Evolutionary conservation across 2,329 filamentous ascomycete species (phyloP).

Genomic region (Nemania bipapillata): DNA sequence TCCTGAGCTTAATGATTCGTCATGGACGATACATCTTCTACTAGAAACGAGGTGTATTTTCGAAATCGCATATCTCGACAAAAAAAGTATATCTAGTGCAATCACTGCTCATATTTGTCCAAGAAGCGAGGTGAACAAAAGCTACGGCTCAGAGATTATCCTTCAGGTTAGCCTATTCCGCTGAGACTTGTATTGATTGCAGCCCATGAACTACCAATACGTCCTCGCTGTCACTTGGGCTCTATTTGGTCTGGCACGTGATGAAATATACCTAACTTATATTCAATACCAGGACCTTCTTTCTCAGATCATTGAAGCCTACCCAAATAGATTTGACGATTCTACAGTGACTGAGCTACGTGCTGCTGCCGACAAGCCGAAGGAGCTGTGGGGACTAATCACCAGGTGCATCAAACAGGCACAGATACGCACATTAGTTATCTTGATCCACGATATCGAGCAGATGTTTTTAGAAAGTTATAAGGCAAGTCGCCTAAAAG

Average conservation of each 20-base stretch:
- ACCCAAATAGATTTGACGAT: background rate
- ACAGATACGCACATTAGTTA: conserved; percentile 7
- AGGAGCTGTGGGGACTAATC: conserved; percentile 8
- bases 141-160: background rate
- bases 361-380: background rate
- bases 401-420: background rate
- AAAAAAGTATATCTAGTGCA: background rate
- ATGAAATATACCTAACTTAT: background rate
- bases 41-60: background rate
- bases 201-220: no score
- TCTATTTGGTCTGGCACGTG: background rate
- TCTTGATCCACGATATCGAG: conserved; percentile 11
- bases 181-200: no score
- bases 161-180: background rate
- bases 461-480: background rate
- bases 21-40: conserved; percentile 18
- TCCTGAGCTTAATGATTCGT: background rate
- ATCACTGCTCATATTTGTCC: background rate
- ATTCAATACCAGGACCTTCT: conserved; percentile 3
- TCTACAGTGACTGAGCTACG: background rate
- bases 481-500: background rate
- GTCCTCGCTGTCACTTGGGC: background rate
- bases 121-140: background rate
- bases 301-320: conserved; percentile 15
- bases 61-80: background rate